Base-by-base conservation (phyloP, 306 rosid species). In the Sicyos edulis region DNA sequence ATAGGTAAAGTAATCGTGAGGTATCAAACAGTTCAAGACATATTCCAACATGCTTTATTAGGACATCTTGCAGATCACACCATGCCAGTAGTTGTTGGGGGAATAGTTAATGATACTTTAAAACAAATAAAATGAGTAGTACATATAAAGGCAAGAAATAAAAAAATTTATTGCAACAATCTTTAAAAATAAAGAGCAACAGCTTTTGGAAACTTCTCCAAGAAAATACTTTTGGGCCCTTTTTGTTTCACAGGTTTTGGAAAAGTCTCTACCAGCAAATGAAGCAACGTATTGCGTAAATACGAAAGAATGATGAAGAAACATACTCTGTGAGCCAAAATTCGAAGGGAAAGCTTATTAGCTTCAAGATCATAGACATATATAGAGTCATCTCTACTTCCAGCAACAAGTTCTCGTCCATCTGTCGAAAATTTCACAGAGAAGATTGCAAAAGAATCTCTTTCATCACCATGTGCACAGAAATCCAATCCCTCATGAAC, bases 391-490 rank as follows among this genome's bases (percentile, higher is more conserved):
- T 87, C 95, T 76, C 89, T 85, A 76, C 87, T 90, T 82, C 91
- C 97, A 78, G 97, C 93, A 29, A 93, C 96, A 81, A 93, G 85
- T 80, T 93, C 98, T 77, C 51, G 80, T 72, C 97, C 97, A 83
- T 90, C 96, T 0, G 83, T 88, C 14, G 98, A 93, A 81, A 87
- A 90, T 76, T 90, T 93, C 77, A 90, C 70, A 74, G 96, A 93
- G 85, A 93, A 93, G 68, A 93, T 87, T 73, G 92, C 92, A 75
- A 86, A 83, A 49, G 89, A 84, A 52, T 83, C 80, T 7, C 79
- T 88, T 52, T 87, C 82, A 55, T 78, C 80, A 20, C 80, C 81
- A 75, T 64, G 78, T 37, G 88, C 70, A 74, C 86, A 82, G 71
- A 93, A 88, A 77, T 86, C 76, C 74, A 93, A 85, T 71, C 96